These are phyloP conservation scores for Cercospora sp. DNA, from an alignment of 2,329 filamentous ascomycete species.

Conservation along the genomic window DNA sequence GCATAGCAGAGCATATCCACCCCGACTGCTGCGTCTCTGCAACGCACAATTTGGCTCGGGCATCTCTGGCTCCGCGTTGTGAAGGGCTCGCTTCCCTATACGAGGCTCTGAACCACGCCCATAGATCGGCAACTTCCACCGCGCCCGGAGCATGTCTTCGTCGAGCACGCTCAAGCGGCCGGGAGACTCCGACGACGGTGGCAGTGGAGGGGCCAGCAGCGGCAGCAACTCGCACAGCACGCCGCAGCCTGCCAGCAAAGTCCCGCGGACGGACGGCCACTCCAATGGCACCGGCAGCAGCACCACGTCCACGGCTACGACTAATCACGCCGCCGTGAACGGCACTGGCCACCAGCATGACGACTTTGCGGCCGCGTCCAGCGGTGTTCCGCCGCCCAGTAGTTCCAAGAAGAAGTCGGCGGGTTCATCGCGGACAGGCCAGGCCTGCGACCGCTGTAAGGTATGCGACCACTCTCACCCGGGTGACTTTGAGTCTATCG, in stretches of 20 bases:
- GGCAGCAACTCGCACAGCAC: conserved; percentile 3
- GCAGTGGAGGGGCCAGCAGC: conserved; percentile 10
- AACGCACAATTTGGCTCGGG: neutral
- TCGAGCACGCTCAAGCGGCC: conserved; percentile 28
- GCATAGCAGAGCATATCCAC: neutral
- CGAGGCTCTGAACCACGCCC: conserved; percentile 7
- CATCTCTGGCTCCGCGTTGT: neutral
- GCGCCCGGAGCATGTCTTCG: conserved; percentile 20
- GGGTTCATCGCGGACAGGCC: conserved; percentile 66
- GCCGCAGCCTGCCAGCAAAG: conserved; percentile 10
- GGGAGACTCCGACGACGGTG: conserved; percentile 28
- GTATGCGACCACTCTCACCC: conserved; percentile 45
- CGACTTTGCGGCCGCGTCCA: neutral
- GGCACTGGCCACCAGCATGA: neutral
- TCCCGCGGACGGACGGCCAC: conserved; percentile 13
- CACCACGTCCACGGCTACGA: neutral
- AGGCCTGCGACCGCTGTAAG: conserved; percentile 88
- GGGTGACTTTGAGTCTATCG: conserved; percentile 1
- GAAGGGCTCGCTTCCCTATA: neutral
- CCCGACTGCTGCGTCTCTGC: neutral
- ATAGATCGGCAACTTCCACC: conserved; percentile 29
- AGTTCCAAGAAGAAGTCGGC: conserved; percentile 49
- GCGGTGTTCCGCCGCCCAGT: neutral
- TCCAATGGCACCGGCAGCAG: conserved; percentile 7
- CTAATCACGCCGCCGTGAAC: neutral